phyloP scores from a whole-genome alignment of 345 rosid species.

The Citrus reticulata region DNA sequence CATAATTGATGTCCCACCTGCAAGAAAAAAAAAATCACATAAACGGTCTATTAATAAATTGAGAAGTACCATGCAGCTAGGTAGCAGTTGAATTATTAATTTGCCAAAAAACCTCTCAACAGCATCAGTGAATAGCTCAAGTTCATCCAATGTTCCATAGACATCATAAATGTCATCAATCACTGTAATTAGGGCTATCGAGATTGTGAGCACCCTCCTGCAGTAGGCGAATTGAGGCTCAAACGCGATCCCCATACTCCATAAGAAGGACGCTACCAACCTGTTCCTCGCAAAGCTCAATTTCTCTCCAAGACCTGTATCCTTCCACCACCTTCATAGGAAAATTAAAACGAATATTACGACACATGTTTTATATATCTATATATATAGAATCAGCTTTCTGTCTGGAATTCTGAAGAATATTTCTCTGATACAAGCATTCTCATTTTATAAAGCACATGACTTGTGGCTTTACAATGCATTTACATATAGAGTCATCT shows the following conservation, averaged over 20 bases:
- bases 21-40: not conserved
- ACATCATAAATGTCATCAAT: conserved; percentile 19
- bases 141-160: conserved; percentile 17
- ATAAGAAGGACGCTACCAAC: conserved; percentile 7
- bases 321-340: conserved; percentile 22
- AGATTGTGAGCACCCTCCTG: conserved; percentile 4
- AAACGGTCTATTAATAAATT: no score
- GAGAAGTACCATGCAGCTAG: no score
- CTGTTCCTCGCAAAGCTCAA: conserved; percentile 17
- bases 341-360: not conserved
- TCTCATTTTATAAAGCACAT: no score
- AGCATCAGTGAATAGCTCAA: conserved; percentile 20
- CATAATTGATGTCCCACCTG: conserved; percentile 28
- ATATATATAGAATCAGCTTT: no score
- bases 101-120: conserved; percentile 16
- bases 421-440: no score
- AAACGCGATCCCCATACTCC: conserved; percentile 8
- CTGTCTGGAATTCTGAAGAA: no score
- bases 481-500: no score
- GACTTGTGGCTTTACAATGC: no score
- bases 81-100: not conserved
- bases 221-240: conserved; percentile 10
- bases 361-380: no score
- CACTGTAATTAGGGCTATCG: not conserved
- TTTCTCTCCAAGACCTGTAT: conserved; percentile 8